Evolutionary conservation across 2,329 filamentous ascomycete genomes (phyloP), one percentile per base, ranked within the genome.

Genomic region (Cordyceps javanica): DNA sequence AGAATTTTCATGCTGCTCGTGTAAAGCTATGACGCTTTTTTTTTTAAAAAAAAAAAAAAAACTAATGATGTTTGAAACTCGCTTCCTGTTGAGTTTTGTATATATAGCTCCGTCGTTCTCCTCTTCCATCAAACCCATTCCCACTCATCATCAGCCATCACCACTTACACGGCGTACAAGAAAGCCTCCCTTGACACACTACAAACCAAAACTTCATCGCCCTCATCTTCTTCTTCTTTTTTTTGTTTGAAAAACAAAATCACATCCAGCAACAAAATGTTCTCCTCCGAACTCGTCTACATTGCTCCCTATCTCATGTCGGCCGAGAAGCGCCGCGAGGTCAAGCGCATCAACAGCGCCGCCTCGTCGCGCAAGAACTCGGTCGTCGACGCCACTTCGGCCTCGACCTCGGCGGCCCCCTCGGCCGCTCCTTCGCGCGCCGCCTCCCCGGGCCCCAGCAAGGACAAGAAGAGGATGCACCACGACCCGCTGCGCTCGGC

Each of bases 361-460:
- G 52, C 58, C 53, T 44, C 28, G n/a, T 59, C 58, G 16, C 58
- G 58, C 58, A 50, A 52, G 23, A 50, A 50, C 53, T 59, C 58
- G 4, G 25, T 46, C 45, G 52, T 30, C 41, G 53, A 25, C 23
- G 3, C 25, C 49, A 39, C 30, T n/a, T 36, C 48, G 23, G 28
- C 48, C 11, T 13, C 48, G 25, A 28, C 48, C 23, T 48, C 48
- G 13, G 32, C 26, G 36, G 10, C n/a, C n/a, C 10, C 32, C 34
- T n/a, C n/a, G 19, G 36, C 50, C 28, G 44, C 44, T 16, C 34
- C 46, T 3, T 41, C 54, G 25, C 44, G 54, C 45, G 34, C 44
- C 14, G 44, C 45, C 36, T 48, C 41, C 3, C 44, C 44, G 32
- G 46, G 36, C 3, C 36, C 28, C 45, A 56, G 41, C 28, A 25